phyloP scores from a whole-genome alignment of 371 early-diverging fungal species.

The Actinomortierella ambigua region DNA sequence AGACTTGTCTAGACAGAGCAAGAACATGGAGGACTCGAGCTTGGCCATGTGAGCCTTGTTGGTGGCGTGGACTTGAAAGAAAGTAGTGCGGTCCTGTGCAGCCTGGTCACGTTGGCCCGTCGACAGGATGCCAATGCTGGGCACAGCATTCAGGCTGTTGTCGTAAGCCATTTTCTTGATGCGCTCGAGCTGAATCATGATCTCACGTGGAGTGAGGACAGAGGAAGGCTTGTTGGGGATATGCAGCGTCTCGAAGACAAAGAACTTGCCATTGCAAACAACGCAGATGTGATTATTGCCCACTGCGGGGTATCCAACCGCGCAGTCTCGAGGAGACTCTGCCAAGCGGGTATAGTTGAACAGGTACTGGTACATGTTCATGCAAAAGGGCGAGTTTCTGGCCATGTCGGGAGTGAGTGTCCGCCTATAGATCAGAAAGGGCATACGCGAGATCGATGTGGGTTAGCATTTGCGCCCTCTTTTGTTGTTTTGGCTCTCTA shows the following conservation, averaged over 20 bases:
- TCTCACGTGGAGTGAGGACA: constrained; percentile 47
- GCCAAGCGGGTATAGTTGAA: constrained; percentile 69
- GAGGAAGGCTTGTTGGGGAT: constrained; percentile 52
- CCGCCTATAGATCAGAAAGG: constrained; percentile 44
- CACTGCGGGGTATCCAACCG: constrained; percentile 49
- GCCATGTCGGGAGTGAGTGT: constrained; percentile 68
- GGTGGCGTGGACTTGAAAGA: constrained; percentile 66
- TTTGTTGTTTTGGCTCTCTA: constrained; percentile 51
- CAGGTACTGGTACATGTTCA: constrained; percentile 68
- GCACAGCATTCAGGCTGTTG: constrained; percentile 30
- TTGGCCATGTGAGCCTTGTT: constrained; percentile 75
- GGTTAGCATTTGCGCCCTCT: not conserved
- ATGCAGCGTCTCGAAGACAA: constrained; percentile 70
- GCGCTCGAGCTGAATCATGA: constrained; percentile 45
- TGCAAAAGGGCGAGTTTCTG: constrained; percentile 67
- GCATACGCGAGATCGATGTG: too few species aligned
- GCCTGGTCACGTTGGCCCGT: constrained; percentile 59
- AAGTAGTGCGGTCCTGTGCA: constrained; percentile 59
- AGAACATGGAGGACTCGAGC: constrained; percentile 84
- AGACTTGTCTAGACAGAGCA: constrained; percentile 86
- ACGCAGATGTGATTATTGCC: constrained; percentile 65
- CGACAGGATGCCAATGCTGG: constrained; percentile 58
- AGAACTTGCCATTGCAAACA: constrained; percentile 67
- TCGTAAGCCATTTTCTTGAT: constrained; percentile 48
- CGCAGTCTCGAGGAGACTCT: constrained; percentile 57